These are phyloP conservation scores for Thuja plicata DNA, from an alignment of 83 land plant species.

Conservation along the genomic window DNA sequence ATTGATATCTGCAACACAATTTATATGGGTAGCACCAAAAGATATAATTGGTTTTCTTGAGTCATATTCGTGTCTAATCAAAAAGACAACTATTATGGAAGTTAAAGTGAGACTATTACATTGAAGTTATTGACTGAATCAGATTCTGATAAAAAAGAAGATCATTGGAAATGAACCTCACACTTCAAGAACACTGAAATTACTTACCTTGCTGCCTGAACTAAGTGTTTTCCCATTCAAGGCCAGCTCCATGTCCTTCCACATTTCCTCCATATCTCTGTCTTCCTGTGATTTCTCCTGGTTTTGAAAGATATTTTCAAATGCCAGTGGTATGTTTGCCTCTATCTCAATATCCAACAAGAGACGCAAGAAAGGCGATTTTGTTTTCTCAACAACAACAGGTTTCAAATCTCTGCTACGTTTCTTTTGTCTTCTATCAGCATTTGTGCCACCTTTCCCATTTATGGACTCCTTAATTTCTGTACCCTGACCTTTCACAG, in stretches of 20 bases:
- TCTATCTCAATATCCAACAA: neutral
- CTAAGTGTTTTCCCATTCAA: neutral
- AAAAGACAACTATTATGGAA: neutral
- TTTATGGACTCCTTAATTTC: neutral
- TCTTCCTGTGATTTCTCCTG: constrained; percentile 10
- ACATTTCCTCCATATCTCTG: neutral
- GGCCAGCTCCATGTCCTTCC: constrained; percentile 17
- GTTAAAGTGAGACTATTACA: neutral
- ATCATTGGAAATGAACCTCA: neutral
- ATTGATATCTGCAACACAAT: neutral
- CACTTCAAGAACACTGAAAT: neutral
- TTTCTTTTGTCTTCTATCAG: neutral
- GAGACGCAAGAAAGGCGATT: neutral
- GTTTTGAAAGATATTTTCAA: neutral
- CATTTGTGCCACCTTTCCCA: neutral
- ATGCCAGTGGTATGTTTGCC: neutral
- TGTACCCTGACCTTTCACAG: neutral
- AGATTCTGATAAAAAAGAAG: neutral
- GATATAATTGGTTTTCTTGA: neutral
- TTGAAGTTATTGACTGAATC: neutral
- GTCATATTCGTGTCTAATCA: neutral
- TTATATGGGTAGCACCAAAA: neutral
- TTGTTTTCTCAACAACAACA: neutral
- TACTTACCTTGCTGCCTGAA: constrained; percentile 8
- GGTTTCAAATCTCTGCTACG: neutral